phyloP scores from a whole-genome alignment of 2,329 filamentous ascomycete species.

The Cytospora schulzeri region DNA sequence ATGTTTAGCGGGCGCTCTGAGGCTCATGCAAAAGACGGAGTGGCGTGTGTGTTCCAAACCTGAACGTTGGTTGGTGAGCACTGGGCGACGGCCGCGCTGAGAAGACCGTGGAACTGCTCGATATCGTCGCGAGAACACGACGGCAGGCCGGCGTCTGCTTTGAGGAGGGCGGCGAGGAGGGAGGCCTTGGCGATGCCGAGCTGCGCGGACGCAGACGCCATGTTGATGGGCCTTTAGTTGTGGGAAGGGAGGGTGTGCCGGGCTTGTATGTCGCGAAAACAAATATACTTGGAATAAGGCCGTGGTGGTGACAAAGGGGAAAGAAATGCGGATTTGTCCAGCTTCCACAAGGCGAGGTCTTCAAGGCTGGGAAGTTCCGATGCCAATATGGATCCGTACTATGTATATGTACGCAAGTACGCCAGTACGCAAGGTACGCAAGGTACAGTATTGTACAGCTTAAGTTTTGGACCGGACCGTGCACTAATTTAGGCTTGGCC shows the following conservation, averaged over 20 bases:
- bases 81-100: slow-evolving; percentile 66
- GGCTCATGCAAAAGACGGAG: slow-evolving; percentile 30
- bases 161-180: slow-evolving; percentile 73
- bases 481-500: neutral
- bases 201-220: slow-evolving; percentile 71
- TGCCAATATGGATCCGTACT: neutral
- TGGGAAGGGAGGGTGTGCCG: neutral
- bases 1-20: slow-evolving; percentile 40
- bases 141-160: slow-evolving; percentile 60
- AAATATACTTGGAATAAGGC: neutral
- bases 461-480: neutral
- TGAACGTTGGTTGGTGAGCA: slow-evolving; percentile 83
- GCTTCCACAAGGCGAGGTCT: neutral
- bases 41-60: slow-evolving; percentile 64
- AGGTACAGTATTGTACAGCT: too few relatives aligned
- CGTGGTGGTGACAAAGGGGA: slow-evolving; percentile 2
- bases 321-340: slow-evolving; percentile 3
- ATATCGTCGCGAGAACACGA: slow-evolving; percentile 70
- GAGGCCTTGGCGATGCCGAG: slow-evolving; percentile 78
- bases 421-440: too few relatives aligned
- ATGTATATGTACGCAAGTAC: too few relatives aligned
- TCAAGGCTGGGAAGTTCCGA: slow-evolving; percentile 14
- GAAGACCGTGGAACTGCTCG: slow-evolving; percentile 65
- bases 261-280: neutral
- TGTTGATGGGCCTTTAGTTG: slow-evolving; percentile 37